Base-by-base conservation (phyloP, 2,329 filamentous ascomycete species). In the Pseudogymnoascus sp. region DNA sequence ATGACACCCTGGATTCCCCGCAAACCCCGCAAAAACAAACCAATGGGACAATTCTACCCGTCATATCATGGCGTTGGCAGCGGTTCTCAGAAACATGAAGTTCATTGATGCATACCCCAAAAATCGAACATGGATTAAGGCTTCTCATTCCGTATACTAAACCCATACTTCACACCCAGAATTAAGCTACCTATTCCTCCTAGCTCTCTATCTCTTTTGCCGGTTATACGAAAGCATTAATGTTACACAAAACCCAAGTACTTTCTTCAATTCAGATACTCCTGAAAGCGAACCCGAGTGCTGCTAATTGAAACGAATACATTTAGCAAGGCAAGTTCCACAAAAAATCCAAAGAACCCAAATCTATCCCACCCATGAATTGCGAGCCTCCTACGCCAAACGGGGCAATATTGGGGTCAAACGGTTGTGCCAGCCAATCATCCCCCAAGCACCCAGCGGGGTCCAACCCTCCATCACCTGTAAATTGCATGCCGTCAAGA, bases 371-470 rank as follows among this genome's bases (percentile, higher is more conserved):
- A 24, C 43, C 35, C 26, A 60, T 26, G 10, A 22, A 26, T 31
- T 63, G 61, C 16, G 22, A 38, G 5, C 43, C 61, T 24, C 43
- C 46, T 37, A 63, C 22, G 11, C 46, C 46, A 60, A 63, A 63
- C 35, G 61, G 61, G 11, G 61, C 61, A 22, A 63, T 63, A 19
- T 37, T 26, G 19, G 61, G 61, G 19, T 63, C 53, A 60, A 63
- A 63, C 6, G 61, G 61, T n/a, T 60, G 61, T 26, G 53, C 46
- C 4, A 60, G 24, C 61, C 61, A 63, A 33, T 63, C 61, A 38
- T 63, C 61, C 19, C 35, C 16, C 22, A 59, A 59, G 26, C 16
- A 38, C 14, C 26, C 41, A 26, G 22, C 19, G 12, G n/a, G 3
- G 41, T 26, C 22, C 22, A 46, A 12, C 22, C 41, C 38, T 6